Percentiles rank a stretch among this genome's conserved stretches.
Conservation (phyloP, 2,329 filamentous ascomycete species). For the Penicillium sp. region DNA sequence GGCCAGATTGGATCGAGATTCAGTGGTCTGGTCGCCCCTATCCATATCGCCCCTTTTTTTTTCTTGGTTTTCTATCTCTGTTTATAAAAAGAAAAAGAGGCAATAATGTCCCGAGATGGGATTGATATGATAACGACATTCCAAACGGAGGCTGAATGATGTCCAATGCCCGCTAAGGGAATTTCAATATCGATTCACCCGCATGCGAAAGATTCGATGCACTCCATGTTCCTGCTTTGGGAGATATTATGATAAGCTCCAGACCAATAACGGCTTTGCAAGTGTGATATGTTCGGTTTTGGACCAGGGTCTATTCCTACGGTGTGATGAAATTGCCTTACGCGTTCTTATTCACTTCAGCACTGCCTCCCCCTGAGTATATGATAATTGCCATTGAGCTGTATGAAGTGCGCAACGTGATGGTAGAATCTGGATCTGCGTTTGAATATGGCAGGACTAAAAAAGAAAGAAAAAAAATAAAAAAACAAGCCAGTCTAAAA, state of each 20-base stretch:
- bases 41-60: slow-evolving; percentile 11
- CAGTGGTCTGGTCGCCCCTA: slow-evolving; percentile 11
- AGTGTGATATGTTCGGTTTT: slow-evolving; percentile 26
- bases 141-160: slow-evolving; percentile 11
- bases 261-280: slow-evolving; percentile 14
- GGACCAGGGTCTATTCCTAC: slow-evolving; percentile 9
- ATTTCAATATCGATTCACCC: slow-evolving; percentile 10
- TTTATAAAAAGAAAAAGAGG: not conserved
- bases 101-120: slow-evolving; percentile 14
- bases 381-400: not conserved
- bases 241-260: slow-evolving; percentile 17
- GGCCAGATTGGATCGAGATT: slow-evolving; percentile 9
- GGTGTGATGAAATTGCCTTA: slow-evolving; percentile 7
- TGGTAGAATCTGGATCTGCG: not conserved
- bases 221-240: slow-evolving; percentile 8
- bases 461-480: not conserved
- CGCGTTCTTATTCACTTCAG: slow-evolving; percentile 6
- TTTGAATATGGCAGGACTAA: not conserved
- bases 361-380: slow-evolving; percentile 5
- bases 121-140: slow-evolving; percentile 22
- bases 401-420: slow-evolving; percentile 4
- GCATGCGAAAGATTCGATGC: slow-evolving; percentile 14
- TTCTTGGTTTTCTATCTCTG: not conserved
- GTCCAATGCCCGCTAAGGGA: slow-evolving; percentile 6
- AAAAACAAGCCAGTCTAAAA: too few species aligned